Base-by-base conservation (phyloP, 352 stramenopile species). In the Achlya hypogyna region DNA sequence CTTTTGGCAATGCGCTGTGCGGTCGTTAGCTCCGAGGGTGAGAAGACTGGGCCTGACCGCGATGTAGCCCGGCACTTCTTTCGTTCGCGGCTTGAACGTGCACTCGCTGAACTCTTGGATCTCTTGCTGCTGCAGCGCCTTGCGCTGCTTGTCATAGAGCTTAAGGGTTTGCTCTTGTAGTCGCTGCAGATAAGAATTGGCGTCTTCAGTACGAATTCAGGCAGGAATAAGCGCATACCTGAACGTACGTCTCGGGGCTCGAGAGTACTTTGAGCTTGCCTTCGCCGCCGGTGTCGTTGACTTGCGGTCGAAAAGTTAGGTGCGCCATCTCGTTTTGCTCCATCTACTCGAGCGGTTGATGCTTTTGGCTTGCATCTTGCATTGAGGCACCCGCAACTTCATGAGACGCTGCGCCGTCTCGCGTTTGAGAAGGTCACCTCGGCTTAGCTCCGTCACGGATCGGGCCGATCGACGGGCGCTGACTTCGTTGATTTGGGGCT, bases 261-360 rank as follows among this genome's bases (percentile, higher is more conserved):
- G 75, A 84, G 20, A 90, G 68, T 64, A 95, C 89, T 63, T 91
- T 91, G 54, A 95, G 78, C 35, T 79, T 75, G 27, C 86, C 80
- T 72, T 94, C 81, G 38, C 82, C 71, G 22, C 74, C 77, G 43
- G 88, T 75, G 78, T 70, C 42, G 80, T 80, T 51, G 59, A 53
- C 51, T 86, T 93, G 51, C 27, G 86, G 86, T 4, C 79, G 78
- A 62, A 95, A 95, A 8, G 86, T 95, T 25, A 95, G 65, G 2
- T 79, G 72, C 16, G 78, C 75, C 84, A 94, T 90, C 53, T 95
- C 86, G 32, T 91, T 77, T 69, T 95, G 86, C 74, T 93, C 86
- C 82, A 91, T 89, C 62, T 90, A 88, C 27, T 29, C 34, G 9
- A 18, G 28, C 10, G 18, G n/a, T 4, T 25, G 2, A 32, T 62